phyloP scores from a whole-genome alignment of 768 basidiomycete species.

The Lyophyllum decastes region DNA sequence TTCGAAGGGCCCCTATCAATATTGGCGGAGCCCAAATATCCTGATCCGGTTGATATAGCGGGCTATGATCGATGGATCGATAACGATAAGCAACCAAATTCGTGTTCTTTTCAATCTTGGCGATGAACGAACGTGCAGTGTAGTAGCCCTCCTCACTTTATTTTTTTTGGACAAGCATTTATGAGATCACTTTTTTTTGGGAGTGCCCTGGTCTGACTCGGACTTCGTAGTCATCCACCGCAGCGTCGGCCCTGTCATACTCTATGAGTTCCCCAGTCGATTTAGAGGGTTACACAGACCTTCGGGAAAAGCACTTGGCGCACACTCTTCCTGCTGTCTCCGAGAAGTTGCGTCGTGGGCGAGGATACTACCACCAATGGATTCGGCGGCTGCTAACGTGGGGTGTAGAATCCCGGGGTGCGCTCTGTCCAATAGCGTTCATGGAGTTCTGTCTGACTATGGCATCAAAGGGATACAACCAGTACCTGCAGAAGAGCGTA shows the following conservation, averaged over 20 bases:
- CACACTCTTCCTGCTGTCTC: neutral
- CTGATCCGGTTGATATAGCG: too few species aligned
- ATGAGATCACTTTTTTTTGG: neutral
- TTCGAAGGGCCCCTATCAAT: too few species aligned
- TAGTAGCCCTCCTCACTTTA: too few species aligned
- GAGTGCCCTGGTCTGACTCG: neutral
- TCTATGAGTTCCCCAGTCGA: neutral
- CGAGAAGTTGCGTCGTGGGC: neutral
- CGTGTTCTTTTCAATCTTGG: too few species aligned
- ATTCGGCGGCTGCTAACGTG: conserved; percentile 18
- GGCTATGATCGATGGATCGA: too few species aligned
- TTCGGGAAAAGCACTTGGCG: neutral
- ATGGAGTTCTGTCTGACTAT: neutral
- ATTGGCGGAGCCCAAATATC: too few species aligned
- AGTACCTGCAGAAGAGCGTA: conserved; percentile 55
- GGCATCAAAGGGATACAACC: conserved; percentile 50
- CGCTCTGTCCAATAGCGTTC: neutral
- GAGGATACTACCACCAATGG: conserved; percentile 8
- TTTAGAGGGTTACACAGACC: neutral
- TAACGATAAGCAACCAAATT: too few species aligned
- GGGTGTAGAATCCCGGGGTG: conserved; percentile 38
- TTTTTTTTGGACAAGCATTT: too few species aligned
- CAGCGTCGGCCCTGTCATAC: neutral
- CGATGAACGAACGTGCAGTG: too few species aligned
- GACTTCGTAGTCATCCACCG: neutral